Evolutionary conservation across 78 protist genomes (phyloP).

Genomic region (Dictyostelium discoideum): DNA sequence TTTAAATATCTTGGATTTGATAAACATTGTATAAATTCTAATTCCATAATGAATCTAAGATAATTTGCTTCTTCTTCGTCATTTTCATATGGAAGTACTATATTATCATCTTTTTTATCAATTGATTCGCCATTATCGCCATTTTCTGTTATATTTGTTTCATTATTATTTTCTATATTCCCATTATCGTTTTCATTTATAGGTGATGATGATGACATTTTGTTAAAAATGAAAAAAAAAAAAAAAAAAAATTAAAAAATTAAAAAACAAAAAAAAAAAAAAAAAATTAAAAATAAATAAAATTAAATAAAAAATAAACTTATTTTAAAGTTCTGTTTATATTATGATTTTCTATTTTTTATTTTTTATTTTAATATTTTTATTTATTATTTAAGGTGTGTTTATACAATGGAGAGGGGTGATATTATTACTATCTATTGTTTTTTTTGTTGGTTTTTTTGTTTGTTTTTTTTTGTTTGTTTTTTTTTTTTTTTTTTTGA

Average conservation of each 20-base stretch:
- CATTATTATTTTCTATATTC: neutral
- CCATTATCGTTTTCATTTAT: neutral
- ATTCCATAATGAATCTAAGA: slow-evolving; percentile 74
- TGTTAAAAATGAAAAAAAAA: neutral
- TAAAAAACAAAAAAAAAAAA: no score
- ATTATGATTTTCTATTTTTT: no score
- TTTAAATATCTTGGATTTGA: slow-evolving; percentile 81
- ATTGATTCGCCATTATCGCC: neutral
- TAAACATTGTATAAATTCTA: slow-evolving; percentile 85
- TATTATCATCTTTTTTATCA: slow-evolving; percentile 4
- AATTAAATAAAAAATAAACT: no score
- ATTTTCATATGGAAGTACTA: neutral
- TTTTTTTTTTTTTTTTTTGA: neutral
- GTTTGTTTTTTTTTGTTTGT: no score
- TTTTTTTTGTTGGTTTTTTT: no score
- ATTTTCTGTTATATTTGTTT: neutral
- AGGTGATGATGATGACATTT: slow-evolving; percentile 8
- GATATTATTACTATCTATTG: neutral
- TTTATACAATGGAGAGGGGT: neutral
- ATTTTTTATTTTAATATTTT: no score
- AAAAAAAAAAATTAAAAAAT: neutral
- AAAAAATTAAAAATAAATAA: no score
- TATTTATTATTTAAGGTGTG: neutral
- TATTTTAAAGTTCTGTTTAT: no score
- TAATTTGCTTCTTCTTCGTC: slow-evolving; percentile 66